These are phyloP conservation scores for Vaccinium darrowii DNA, from an alignment of 148 eudicot species.

Conservation along the genomic window DNA sequence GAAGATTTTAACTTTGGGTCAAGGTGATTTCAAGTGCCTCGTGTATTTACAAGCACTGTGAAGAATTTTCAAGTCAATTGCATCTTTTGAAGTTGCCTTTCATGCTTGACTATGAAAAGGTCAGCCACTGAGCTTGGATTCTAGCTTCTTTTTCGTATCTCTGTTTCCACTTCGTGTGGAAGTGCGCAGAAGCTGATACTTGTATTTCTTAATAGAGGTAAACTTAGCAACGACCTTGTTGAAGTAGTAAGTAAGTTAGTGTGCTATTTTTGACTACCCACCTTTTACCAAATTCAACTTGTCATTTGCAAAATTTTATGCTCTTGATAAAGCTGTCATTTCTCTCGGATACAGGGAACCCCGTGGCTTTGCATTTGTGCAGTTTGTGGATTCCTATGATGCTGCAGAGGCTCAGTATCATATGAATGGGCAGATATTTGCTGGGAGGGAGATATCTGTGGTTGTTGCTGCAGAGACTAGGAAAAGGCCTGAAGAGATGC, in stretches of 20 bases:
- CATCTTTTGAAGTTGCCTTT: constrained; percentile 61
- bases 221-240: constrained; percentile 27
- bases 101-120: constrained; percentile 53
- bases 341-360: constrained; percentile 52
- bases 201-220: constrained; percentile 34
- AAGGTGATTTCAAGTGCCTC: constrained; percentile 53
- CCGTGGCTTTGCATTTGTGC: constrained; percentile 84
- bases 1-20: constrained; percentile 42
- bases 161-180: constrained; percentile 28
- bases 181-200: constrained; percentile 32
- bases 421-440: constrained; percentile 66
- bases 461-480: constrained; percentile 72
- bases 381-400: constrained; percentile 65
- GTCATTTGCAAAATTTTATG: constrained; percentile 7
- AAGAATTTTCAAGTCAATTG: constrained; percentile 40
- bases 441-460: constrained; percentile 71
- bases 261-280: neutral
- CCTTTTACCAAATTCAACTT: neutral
- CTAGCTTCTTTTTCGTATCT: constrained; percentile 26
- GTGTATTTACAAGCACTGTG: constrained; percentile 36
- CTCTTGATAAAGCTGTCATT: constrained; percentile 12
- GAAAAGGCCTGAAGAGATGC: constrained; percentile 78
- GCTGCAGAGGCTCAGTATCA: constrained; percentile 73
- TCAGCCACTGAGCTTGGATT: constrained; percentile 43
- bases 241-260: constrained; percentile 7